Base-by-base conservation (phyloP, 2,329 filamentous ascomycete genomes). In the Daldinia sp. region DNA sequence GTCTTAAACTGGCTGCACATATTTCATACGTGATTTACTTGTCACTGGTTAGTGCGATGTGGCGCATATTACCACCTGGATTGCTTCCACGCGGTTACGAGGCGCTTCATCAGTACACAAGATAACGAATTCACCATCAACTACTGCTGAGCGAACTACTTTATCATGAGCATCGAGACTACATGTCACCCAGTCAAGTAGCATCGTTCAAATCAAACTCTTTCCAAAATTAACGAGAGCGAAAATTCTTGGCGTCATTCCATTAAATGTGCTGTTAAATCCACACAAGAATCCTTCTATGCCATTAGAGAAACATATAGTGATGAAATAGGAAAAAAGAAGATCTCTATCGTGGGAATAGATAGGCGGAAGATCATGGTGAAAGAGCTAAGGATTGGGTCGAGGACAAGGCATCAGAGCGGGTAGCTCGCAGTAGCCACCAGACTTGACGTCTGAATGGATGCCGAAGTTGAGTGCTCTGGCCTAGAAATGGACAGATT, bases 211-310 rank as follows among this genome's bases (percentile, higher is more conserved):
- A 30, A 17, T 34, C 32, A 59, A 47, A 35, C 64, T 54, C 27
- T 64, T 61, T 62, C 32, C 23, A 52, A 45, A 52, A 57, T 64
- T 49, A 64, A 67, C 58, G 58, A 64, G 39, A 52, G 54, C 54
- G 56, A 37, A 34, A 35, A 39, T 35, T 27, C 29, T 45, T 56
- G 34, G 50, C 37, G 53, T 53, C 41, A 54, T 54, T 49, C 57
- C 53, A 61, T 37, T 47, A 53, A 15, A 30, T 59, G 48, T 64
- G 61, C 47, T 61, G 32, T 41, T 48, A 27, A 43, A 56, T 56
- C 53, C 41, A 49, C 62, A 61, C 41, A 48, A 47, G 30, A 19
- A 53, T 29, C 55, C 58, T 34, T 58, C 58, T 64, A 59, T 58
- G 58, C 58, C 64, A 41, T 59, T 48, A 58, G 55, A 7, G 25